Evolutionary conservation across 2,329 filamentous ascomycete genomes (phyloP).

Genomic region (Zasmidium angulare): DNA sequence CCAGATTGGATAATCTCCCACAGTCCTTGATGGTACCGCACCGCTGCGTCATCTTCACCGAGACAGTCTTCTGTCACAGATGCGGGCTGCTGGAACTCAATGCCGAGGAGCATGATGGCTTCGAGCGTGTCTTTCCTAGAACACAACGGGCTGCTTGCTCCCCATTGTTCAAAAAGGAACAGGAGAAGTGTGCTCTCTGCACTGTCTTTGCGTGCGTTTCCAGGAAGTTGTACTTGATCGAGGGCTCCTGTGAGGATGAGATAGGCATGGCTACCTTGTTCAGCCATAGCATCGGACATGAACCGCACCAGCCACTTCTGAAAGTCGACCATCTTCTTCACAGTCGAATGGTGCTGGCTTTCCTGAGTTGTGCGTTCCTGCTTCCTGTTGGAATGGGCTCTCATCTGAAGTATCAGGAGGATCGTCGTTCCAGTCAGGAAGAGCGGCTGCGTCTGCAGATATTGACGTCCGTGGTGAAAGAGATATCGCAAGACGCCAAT

Average conservation of each 20-base stretch:
- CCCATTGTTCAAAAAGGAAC: conserved; percentile 75
- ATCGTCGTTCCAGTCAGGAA: conserved; percentile 81
- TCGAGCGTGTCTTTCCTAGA: conserved; percentile 68
- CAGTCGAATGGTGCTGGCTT: conserved; percentile 74
- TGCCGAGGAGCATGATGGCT: conserved; percentile 71
- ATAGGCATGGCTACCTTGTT: neutral
- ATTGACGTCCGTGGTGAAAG: conserved; percentile 63
- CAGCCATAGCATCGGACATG: conserved; percentile 41
- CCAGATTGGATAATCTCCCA: conserved; percentile 23
- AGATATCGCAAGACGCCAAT: conserved; percentile 86
- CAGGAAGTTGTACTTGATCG: conserved; percentile 60
- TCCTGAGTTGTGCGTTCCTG: conserved; percentile 77
- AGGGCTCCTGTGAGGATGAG: conserved; percentile 20
- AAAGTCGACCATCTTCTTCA: conserved; percentile 73
- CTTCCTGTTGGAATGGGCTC: conserved; percentile 42
- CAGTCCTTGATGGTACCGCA: conserved; percentile 33
- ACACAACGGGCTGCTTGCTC: conserved; percentile 62
- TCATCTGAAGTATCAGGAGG: conserved; percentile 75
- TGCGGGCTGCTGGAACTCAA: conserved; percentile 65
- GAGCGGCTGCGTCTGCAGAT: conserved; percentile 63
- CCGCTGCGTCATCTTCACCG: conserved; percentile 63
- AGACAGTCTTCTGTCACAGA: conserved; percentile 66
- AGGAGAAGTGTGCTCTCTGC: conserved; percentile 78
- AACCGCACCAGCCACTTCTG: conserved; percentile 75
- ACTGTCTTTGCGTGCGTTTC: conserved; percentile 67